A percentile compares a stretch with the other conserved stretches of the same genome.
Evolutionary conservation across 2,329 filamentous ascomycete genomes (phyloP).

Genomic region (Didymella keratinophila): DNA sequence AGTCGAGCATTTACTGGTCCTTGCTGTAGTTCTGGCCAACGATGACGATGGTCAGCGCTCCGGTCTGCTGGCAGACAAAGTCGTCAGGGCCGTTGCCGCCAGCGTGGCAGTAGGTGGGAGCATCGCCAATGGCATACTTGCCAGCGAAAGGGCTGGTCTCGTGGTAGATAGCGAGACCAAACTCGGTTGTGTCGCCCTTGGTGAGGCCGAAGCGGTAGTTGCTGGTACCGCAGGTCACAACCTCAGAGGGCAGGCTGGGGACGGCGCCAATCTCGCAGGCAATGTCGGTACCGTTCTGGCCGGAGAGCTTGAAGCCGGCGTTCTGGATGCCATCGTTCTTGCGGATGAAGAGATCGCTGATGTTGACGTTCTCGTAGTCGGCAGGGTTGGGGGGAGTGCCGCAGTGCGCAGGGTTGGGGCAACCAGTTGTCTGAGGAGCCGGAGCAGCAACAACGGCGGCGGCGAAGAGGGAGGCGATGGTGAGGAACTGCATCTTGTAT

Average conservation of each 20-base stretch:
- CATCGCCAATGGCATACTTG: slow-evolving; percentile 18
- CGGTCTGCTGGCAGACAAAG: slow-evolving; percentile 29
- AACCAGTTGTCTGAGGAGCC: slow-evolving; percentile 28
- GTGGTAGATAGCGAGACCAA: slow-evolving; percentile 28
- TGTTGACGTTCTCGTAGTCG: slow-evolving; percentile 32
- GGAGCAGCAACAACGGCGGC: slow-evolving; percentile 31
- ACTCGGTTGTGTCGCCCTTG: slow-evolving; percentile 13
- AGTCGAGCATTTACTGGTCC: slow-evolving; percentile 1
- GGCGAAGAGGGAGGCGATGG: slow-evolving; percentile 30
- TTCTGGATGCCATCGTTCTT: slow-evolving; percentile 30
- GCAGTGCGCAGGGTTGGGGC: slow-evolving; percentile 37
- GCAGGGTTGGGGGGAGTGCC: slow-evolving; percentile 17
- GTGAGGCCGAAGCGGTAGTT: slow-evolving; percentile 30
- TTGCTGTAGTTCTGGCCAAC: background rate
- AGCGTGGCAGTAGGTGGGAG: slow-evolving; percentile 32
- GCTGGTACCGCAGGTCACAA: slow-evolving; percentile 27
- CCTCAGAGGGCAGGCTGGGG: slow-evolving; percentile 24
- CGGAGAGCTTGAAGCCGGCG: slow-evolving; percentile 34
- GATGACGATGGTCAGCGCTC: slow-evolving; percentile 25
- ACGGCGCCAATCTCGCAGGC: slow-evolving; percentile 22
- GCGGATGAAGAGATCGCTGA: slow-evolving; percentile 31
- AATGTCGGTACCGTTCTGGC: slow-evolving; percentile 26
- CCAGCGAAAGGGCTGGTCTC: slow-evolving; percentile 23
- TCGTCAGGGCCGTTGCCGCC: slow-evolving; percentile 31
- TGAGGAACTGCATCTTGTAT: slow-evolving; percentile 32